Evolutionary conservation across 768 basidiomycete species (phyloP).

Genomic region (Russula sp.): DNA sequence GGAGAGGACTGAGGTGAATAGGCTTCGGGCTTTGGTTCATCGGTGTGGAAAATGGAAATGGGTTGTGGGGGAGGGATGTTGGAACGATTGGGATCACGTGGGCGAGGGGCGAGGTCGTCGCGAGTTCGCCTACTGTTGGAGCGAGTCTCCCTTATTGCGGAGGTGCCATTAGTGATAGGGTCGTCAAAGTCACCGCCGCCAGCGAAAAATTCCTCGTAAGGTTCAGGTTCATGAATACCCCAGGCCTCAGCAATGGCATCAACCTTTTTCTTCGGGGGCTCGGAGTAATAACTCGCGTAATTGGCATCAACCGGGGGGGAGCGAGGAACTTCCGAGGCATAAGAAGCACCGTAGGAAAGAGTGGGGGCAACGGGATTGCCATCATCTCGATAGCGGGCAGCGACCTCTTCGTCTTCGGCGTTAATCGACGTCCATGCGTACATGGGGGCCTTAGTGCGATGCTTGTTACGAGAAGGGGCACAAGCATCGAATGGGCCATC

Average conservation of each 20-base stretch:
- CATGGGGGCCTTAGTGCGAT: slow-evolving; percentile 76
- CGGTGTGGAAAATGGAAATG: slow-evolving; percentile 46
- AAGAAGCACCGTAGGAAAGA: slow-evolving; percentile 37
- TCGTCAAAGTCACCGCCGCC: slow-evolving; percentile 57
- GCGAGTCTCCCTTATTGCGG: slow-evolving; percentile 9
- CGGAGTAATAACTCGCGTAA: slow-evolving; percentile 31
- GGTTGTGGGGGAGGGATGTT: slow-evolving; percentile 76
- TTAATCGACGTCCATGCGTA: slow-evolving; percentile 54
- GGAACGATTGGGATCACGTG: slow-evolving; percentile 39
- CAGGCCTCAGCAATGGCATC: slow-evolving; percentile 89
- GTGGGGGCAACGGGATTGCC: slow-evolving; percentile 21
- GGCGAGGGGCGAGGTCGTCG: slow-evolving; percentile 36
- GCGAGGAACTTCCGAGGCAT: slow-evolving; percentile 37
- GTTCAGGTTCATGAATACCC: slow-evolving; percentile 90
- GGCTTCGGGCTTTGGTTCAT: slow-evolving; percentile 29
- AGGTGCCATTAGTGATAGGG: slow-evolving; percentile 44
- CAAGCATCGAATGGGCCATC: slow-evolving; percentile 91
- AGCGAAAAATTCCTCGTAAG: slow-evolving; percentile 84
- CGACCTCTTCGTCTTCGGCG: slow-evolving; percentile 38
- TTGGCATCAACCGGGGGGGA: slow-evolving; percentile 8
- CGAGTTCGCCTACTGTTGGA: slow-evolving; percentile 35
- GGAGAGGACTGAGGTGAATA: slow-evolving; percentile 37
- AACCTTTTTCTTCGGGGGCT: slow-evolving; percentile 75
- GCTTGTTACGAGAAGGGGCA: slow-evolving; percentile 82
- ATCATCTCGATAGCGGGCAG: slow-evolving; percentile 29